phyloP scores from a whole-genome alignment of 2,329 filamentous ascomycete genomes.

The Epichloe hybrida region DNA sequence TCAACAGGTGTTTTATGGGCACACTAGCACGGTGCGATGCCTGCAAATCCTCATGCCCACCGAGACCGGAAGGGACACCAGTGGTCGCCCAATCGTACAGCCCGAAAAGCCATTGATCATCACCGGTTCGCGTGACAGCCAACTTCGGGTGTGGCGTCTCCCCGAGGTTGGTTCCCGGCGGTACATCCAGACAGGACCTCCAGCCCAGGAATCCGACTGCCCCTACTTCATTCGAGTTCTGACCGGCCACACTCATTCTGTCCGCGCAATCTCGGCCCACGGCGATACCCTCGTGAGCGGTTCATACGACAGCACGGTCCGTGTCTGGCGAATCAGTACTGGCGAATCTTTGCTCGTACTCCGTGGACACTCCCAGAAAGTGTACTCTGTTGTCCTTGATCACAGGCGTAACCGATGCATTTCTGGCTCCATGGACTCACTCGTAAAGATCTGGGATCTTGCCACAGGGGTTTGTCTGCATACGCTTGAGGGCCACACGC shows the following conservation, averaged over 20 bases:
- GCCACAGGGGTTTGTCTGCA: slow-evolving; percentile 73
- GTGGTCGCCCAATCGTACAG: slow-evolving; percentile 73
- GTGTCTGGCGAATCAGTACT: slow-evolving; percentile 95
- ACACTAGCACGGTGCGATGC: slow-evolving; percentile 93
- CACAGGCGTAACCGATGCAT: slow-evolving; percentile 88
- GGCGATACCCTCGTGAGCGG: slow-evolving; percentile 94
- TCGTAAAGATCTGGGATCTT: slow-evolving; percentile 95
- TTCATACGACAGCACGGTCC: slow-evolving; percentile 89
- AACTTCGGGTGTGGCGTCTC: slow-evolving; percentile 85
- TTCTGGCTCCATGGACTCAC: slow-evolving; percentile 94
- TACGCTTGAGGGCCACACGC: slow-evolving; percentile 83
- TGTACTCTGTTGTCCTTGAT: slow-evolving; percentile 93
- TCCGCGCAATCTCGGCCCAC: slow-evolving; percentile 88
- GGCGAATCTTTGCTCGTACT: slow-evolving; percentile 77
- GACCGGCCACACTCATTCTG: slow-evolving; percentile 79
- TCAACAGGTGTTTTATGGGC: slow-evolving; percentile 91
- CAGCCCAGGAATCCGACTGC: slow-evolving; percentile 64
- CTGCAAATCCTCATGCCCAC: slow-evolving; percentile 86
- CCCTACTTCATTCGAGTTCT: slow-evolving; percentile 89
- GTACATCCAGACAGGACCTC: slow-evolving; percentile 67
- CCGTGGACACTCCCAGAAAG: slow-evolving; percentile 79
- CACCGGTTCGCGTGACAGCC: slow-evolving; percentile 89
- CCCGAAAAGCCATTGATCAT: slow-evolving; percentile 93
- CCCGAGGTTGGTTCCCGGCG: slow-evolving; percentile 65
- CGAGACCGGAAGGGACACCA: slow-evolving; percentile 54